Base-by-base conservation (phyloP, 257 asterid species). In the Capsicum baccatum region DNA sequence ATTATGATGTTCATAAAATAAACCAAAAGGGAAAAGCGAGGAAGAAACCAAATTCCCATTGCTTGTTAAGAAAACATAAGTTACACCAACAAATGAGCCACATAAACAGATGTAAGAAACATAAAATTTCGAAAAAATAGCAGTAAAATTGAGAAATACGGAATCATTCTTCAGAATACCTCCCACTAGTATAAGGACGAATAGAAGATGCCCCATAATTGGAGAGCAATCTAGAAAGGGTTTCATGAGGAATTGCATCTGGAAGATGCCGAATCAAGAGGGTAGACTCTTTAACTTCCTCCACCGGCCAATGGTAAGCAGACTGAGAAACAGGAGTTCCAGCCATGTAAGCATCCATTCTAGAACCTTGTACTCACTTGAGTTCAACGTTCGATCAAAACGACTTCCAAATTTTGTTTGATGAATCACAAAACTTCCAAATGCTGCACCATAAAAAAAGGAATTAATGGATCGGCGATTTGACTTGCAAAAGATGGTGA, bases 191-290 rank as follows among this genome's bases (percentile, higher is more conserved):
- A 81, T 89, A 91, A 54, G 92, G 93, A 44, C 98, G 97, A 39
- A 94, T 94, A 17, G 96, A 88, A 82, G 93, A 87, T 82, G 99
- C 97, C 57, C 97, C 97, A 64, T 93, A 95, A 86, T 94, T 93
- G 74, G 99, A 92, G 87, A 95, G 91, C 86, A 95, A 91, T 79
- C 96, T 88, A 12, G 91, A 87, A 58, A 95, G 88, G 63, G 94
- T 91, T 55, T 92, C 97, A 5, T 83, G 88, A 9, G 98, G 93
- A 78, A 95, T 93, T 17, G 93, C 95, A 83, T 95, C 99, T 0
- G 99, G 99, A 56, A 95, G 98, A 88, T 95, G 99, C 26, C 97
- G 95, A 83, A 94, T 92, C 91, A 95, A 83, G 66, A 95, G 88
- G 2, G 96, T 92, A 52, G 47, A 21, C 64, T 52, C 81, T 52